Base-by-base conservation (phyloP, 352 stramenopile genomes). In the Pythium brachiatum region DNA sequence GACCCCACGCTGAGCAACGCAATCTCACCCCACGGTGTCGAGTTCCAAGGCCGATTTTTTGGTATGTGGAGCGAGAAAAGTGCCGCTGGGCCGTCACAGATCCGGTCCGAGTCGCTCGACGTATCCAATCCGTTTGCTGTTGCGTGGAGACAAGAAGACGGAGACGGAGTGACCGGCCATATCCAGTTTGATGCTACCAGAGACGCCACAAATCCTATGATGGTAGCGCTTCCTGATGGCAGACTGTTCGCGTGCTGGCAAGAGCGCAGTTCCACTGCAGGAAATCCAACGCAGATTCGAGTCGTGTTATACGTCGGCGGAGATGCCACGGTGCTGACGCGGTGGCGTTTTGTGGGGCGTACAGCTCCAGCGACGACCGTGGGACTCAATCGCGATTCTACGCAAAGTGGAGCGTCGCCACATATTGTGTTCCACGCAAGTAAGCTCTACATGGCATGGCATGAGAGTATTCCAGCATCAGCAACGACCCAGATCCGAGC, bases 391-490 rank as follows among this genome's bases (percentile, higher is more conserved):
- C 75, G 72, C 31, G 61, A 79, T 26, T 2, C 70, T 0, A 75
- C 70, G 1, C 64, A 72, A 50, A 79, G 59, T 20, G 83, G 74
- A 16, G 57, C 61, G 8, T 52, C 51, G 1, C 76, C 83, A 9
- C 62, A 72, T n/a, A 44, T 76, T 0, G 53, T 63, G 0, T 47
- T 69, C 0, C 77, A 83, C 43, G 68, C 59, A 8, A 63, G 64
- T 1, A 88, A 83, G 16, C 31, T 92, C 15, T 90, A 89, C 26
- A 61, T 64, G 3, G 75, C 69, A 13, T 92, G 83, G 83, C 76
- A 90, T 13, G 81, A 89, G 58, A 68, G 26, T 3, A 46, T 59
- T 0, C 48, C 62, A 7, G 57, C 69, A 0, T 36, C 60, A 0
- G 18, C 21, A 0, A 39, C 54, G 7, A 60, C 71, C 7, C 78